These are phyloP conservation scores for Hanseniaspora meyeri DNA, from an alignment of 805 yeast genomes.

Conservation along the genomic window DNA sequence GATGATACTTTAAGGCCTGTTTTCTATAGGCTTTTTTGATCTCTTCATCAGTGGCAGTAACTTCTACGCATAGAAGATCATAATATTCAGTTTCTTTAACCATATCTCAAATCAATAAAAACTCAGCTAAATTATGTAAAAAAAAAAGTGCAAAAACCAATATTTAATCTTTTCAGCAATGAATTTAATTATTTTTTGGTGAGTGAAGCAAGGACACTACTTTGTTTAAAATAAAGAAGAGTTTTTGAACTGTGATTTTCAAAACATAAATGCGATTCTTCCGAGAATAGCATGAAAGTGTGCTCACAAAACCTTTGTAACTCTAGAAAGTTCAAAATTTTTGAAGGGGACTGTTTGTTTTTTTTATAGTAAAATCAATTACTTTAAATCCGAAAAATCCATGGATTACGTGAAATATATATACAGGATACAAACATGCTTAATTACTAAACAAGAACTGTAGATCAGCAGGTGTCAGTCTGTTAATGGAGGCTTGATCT, in stretches of 20 bases:
- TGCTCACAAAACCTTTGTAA: no score
- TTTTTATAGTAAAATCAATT: no score
- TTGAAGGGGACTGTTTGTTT: no score
- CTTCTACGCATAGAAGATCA: constrained; percentile 57
- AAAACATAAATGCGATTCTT: no score
- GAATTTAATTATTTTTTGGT: no score
- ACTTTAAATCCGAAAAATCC: not conserved
- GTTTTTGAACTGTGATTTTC: no score
- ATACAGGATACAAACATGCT: not conserved
- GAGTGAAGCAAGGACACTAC: no score
- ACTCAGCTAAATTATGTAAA: no score
- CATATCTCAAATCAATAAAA: constrained; percentile 31
- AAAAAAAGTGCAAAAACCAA: not conserved
- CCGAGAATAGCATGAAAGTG: no score
- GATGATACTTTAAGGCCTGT: constrained; percentile 80
- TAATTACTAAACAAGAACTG: constrained; percentile 85
- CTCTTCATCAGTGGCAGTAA: constrained; percentile 63
- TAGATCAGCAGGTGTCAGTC: constrained; percentile 84
- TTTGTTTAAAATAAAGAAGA: no score
- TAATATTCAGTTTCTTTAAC: constrained; percentile 80
- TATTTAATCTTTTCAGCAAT: not conserved
- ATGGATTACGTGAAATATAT: not conserved
- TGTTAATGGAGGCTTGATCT: constrained; percentile 80
- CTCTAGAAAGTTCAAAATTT: not conserved
- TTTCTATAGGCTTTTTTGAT: constrained; percentile 90